A percentile compares a stretch with the other conserved stretches of the same genome.
These are phyloP conservation scores for Talaromyces nanjingensis DNA, from an alignment of 495 filamentous ascomycete species.

Conservation along the genomic window DNA sequence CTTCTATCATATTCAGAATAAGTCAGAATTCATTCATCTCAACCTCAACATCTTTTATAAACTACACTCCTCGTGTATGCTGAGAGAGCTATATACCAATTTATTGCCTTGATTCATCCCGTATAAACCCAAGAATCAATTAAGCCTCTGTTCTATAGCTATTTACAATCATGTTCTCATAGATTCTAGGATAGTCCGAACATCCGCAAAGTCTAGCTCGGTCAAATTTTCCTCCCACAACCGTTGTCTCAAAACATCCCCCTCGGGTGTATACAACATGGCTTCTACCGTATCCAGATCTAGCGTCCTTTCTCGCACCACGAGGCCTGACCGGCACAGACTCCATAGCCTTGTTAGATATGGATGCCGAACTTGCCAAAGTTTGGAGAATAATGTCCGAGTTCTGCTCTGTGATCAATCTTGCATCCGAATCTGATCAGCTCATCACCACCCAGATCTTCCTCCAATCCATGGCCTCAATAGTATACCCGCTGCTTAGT, in stretches of 20 bases:
- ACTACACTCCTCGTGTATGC: too few species aligned
- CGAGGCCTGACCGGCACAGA: not conserved
- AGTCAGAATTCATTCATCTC: too few species aligned
- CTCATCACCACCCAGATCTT: not conserved
- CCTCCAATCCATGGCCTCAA: not conserved
- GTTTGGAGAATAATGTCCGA: not conserved
- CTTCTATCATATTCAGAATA: too few species aligned
- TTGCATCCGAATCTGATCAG: not conserved
- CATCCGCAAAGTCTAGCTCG: slow-evolving; percentile 33
- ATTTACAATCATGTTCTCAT: not conserved
- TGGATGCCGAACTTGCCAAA: not conserved
- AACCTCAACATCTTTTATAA: too few species aligned
- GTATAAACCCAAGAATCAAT: too few species aligned
- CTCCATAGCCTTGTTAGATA: not conserved
- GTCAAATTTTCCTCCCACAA: slow-evolving; percentile 39
- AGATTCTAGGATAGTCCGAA: slow-evolving; percentile 21
- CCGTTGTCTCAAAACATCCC: slow-evolving; percentile 24
- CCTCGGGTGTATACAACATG: slow-evolving; percentile 27
- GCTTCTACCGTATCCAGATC: not conserved
- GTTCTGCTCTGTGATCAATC: not conserved
- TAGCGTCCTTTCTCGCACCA: not conserved
- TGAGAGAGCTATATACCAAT: too few species aligned
- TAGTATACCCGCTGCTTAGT: not conserved
- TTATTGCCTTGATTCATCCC: too few species aligned
- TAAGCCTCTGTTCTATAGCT: too few species aligned